Evolutionary conservation across 768 basidiomycete genomes (phyloP), one percentile per base, ranked within the genome.

Genomic region (Lyophyllum semitale): DNA sequence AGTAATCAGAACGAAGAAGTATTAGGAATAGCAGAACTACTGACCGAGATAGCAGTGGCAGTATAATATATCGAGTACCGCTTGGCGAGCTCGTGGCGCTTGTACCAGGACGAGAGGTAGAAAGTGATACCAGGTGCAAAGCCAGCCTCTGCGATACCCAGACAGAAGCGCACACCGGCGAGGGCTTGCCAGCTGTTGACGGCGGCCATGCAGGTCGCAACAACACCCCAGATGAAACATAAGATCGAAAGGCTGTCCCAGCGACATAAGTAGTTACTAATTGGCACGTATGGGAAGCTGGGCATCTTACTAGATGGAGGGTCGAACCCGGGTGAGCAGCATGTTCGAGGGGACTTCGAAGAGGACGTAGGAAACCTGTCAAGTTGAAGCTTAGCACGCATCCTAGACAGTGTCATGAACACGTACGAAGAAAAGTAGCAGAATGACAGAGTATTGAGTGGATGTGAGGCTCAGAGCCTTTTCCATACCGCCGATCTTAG

Each of bases 281-380:
- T 6, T 37, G 11, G n/a, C n/a, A n/a, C n/a, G 8, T 37, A 9
- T 4, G 35, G 13, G 15, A 38, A 18, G 37, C 1, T n/a, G 18
- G 9, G 17, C 11, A n/a, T n/a, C 37, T 38, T 38, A 38, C 60
- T 54, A 62, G n/a, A 53, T 11, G 1, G 54, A 59, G 20, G 66
- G 64, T 22, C 62, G 48, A 6, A 59, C 37, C 5, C 62, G 53
- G 7, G 57, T 61, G 22, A 68, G 52, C 32, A 66, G 40, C 57
- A 68, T 60, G 51, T 66, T 68, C 23, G 62, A 63, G 6, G 65
- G 66, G 7, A 62, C 54, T 50, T 68, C 65, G 45, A 66, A 66
- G 15, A 66, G 33, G 33, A 63, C 57, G 52, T 66, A 66, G 26
- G 60, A 62, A n/a, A 59, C 46, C 59, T 59, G 25, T 26, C 18